Conservation (phyloP, 805 yeast species). For the Wickerhamomyces bovis region DNA sequence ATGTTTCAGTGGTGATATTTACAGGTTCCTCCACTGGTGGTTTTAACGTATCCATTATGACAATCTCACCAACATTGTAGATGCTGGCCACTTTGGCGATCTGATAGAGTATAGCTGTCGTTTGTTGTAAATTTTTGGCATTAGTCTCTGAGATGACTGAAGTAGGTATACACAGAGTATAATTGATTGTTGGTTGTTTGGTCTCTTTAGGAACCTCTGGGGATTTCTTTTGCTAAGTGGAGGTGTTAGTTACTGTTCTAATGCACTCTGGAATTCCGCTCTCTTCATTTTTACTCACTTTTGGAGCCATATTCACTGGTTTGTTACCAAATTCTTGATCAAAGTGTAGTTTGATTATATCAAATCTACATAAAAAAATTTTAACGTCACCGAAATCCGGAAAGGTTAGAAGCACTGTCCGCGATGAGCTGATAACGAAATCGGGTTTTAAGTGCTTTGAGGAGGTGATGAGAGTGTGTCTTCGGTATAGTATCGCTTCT, state of each 20-base stretch:
- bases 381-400: not conserved
- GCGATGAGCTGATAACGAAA: not conserved
- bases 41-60: slow-evolving; percentile 52
- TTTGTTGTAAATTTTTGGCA: slow-evolving; percentile 65
- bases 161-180: slow-evolving; percentile 70
- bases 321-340: not conserved
- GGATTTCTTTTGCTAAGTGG: not conserved
- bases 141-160: slow-evolving; percentile 47
- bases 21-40: slow-evolving; percentile 14
- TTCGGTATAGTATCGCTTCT: too few species aligned
- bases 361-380: not conserved
- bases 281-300: not conserved
- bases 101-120: slow-evolving; percentile 68
- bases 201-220: not conserved
- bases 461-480: too few species aligned
- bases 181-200: slow-evolving; percentile 22
- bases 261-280: not conserved
- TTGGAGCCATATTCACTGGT: not conserved
- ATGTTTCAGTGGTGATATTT: slow-evolving; percentile 18
- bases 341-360: not conserved
- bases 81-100: slow-evolving; percentile 69
- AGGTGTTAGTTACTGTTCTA: not conserved
- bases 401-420: not conserved
- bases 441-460: too few species aligned
- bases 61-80: slow-evolving; percentile 67